These are phyloP conservation scores for Carallia pectinifolia DNA, from an alignment of 345 rosid genomes.

Conservation along the genomic window DNA sequence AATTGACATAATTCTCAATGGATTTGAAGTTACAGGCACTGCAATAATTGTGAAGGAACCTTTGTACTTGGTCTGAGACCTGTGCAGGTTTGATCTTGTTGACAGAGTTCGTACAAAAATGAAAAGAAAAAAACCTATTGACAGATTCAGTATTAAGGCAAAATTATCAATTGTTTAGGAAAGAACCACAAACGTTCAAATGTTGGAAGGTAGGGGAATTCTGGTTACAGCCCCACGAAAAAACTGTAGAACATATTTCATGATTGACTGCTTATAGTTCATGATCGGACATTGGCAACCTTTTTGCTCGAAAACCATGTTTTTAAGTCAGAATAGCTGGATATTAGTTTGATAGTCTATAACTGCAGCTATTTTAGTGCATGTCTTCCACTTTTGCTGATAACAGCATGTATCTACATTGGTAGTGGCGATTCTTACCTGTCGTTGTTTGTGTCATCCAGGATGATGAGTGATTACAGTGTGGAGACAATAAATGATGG, in stretches of 20 bases:
- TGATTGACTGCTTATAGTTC: not conserved
- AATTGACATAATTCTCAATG: not conserved
- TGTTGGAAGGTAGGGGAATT: not conserved
- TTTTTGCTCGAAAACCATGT: not conserved
- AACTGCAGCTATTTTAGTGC: not conserved
- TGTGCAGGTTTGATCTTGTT: not conserved
- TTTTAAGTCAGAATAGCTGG: not conserved
- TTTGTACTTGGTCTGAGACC: not conserved
- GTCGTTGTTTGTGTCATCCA: conserved; percentile 25
- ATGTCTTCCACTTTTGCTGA: not conserved
- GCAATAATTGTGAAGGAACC: not conserved
- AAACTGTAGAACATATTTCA: not conserved
- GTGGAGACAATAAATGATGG: conserved; percentile 75
- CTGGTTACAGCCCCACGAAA: not conserved
- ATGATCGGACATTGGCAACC: not conserved
- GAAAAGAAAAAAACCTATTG: not conserved
- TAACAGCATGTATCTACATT: conserved; percentile 7
- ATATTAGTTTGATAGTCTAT: not conserved
- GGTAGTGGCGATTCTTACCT: conserved; percentile 11
- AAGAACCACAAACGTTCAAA: not conserved
- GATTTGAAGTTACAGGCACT: not conserved
- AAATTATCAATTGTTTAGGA: not conserved
- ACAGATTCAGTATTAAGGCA: not conserved
- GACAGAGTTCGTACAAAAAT: too few species aligned
- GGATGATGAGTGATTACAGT: conserved; percentile 80